A percentile compares a stretch with the other conserved stretches of the same genome.
phyloP scores from a whole-genome alignment of 441 rosid species.

The Populus tomentosa region DNA sequence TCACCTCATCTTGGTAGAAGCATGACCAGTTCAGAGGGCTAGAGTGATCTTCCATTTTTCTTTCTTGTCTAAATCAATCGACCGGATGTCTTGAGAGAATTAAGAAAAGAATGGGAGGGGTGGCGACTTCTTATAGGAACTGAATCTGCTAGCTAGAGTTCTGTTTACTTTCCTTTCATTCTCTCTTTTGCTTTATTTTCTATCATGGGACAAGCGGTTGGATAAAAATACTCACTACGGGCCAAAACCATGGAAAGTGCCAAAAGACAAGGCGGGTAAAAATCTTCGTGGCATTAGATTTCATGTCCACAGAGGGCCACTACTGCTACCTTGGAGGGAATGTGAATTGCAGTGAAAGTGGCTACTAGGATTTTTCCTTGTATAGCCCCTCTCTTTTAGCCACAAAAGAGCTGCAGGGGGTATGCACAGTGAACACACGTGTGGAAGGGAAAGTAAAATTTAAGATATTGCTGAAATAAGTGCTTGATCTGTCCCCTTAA shows the following conservation, averaged over 20 bases:
- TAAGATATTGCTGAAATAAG: background rate
- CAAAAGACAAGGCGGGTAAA: constrained; percentile 10
- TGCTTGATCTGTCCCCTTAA: background rate
- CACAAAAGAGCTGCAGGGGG: constrained; percentile 4
- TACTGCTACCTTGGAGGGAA: constrained; percentile 3
- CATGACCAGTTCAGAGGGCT: constrained; percentile 37
- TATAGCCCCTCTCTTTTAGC: background rate
- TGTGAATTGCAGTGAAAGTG: constrained; percentile 27
- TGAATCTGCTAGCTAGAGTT: background rate
- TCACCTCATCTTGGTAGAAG: constrained; percentile 45
- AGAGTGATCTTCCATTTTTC: constrained; percentile 47
- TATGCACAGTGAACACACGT: constrained; percentile 8
- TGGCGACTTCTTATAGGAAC: constrained; percentile 23
- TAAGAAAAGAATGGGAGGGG: background rate
- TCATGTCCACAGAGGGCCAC: background rate
- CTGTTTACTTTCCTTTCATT: constrained; percentile 4
- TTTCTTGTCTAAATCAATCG: background rate
- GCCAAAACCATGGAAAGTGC: constrained; percentile 28
- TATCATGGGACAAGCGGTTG: constrained; percentile 29
- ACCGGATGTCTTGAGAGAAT: background rate
- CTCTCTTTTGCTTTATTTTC: background rate
- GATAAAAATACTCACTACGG: constrained; percentile 21
- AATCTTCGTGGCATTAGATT: constrained; percentile 20
- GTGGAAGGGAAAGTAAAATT: constrained; percentile 1
- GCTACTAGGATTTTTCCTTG: background rate